Evolutionary conservation across 805 yeast species (phyloP), one percentile per base, ranked within the genome.

Genomic region (Cyberlindnera americana): DNA sequence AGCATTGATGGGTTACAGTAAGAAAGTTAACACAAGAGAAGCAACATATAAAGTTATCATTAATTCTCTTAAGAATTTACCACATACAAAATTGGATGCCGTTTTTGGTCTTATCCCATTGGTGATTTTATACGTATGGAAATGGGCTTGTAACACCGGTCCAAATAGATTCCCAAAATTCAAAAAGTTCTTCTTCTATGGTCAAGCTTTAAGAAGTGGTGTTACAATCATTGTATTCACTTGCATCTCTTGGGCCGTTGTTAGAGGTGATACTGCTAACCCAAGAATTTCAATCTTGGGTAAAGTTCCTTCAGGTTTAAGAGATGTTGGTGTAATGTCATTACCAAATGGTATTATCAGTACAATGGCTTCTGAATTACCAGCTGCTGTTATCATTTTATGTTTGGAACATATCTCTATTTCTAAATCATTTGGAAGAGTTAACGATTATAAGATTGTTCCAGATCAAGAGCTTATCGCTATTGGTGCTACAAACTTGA

Each of bases 391-490:
- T 16, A 83, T 90, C 52, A 80, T 90, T 44, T 71, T 90, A 53
- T 73, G 90, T 48, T 71, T 90, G 51, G 97, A 90, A 62, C 97
- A 90, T 61, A 90, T 90, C 58, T 89, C 97, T 37, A 90, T 90
- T 52, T 72, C 97, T 37, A 90, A 89, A 63, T 87, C 96, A 1
- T 90, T 90, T 57, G 97, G 96, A 40, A 77, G 97, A 64, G 68
- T 89, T 50, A 89, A 90, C 59, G 95, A 87, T 60, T 90, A 90
- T 65, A 87, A 86, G 54, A 82, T 90, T 53, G 76, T 81, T 44
- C 96, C 97, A 35, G 91, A 90, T 65, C 97, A 90, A 70, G 97
- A 90, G 63, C 74, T 90, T 40, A 75, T 90, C 56, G 96, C 97
- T 29, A 90, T 90, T 62, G 97, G 97, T 56, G 85, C 83, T 33